phyloP scores from a whole-genome alignment of 2,329 filamentous ascomycete species.

The Colletotrichum eremochloae region DNA sequence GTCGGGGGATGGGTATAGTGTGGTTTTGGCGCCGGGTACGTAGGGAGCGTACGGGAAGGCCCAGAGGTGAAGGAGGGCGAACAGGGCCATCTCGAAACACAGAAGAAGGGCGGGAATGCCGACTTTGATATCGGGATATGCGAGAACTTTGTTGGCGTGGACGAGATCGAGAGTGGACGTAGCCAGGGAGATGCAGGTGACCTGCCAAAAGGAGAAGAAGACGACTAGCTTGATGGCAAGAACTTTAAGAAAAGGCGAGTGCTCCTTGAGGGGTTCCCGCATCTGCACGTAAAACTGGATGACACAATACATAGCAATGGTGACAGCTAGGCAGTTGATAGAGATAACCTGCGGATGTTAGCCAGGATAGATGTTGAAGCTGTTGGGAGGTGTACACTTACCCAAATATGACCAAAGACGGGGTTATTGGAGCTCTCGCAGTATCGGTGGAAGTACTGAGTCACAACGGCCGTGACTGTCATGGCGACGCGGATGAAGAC shows the following conservation, averaged over 20 bases:
- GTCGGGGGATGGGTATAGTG: constrained; percentile 63
- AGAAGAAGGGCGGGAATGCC: constrained; percentile 84
- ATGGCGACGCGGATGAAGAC: constrained; percentile 84
- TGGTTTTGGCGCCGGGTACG: constrained; percentile 57
- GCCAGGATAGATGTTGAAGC: not conserved
- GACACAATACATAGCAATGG: constrained; percentile 89
- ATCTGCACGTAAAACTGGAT: constrained; percentile 90
- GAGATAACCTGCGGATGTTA: constrained; percentile 65
- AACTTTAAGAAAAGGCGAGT: constrained; percentile 84
- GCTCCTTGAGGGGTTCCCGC: constrained; percentile 73
- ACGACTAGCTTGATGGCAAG: constrained; percentile 91
- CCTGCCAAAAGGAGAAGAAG: constrained; percentile 93
- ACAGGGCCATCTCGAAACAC: constrained; percentile 87
- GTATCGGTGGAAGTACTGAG: constrained; percentile 77
- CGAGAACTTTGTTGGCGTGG: constrained; percentile 70
- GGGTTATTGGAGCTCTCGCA: constrained; percentile 85
- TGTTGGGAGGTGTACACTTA: constrained; percentile 53
- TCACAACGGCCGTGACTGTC: constrained; percentile 82
- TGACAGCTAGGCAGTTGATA: constrained; percentile 79
- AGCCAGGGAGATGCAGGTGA: constrained; percentile 62
- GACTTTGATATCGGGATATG: constrained; percentile 82
- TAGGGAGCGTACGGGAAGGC: constrained; percentile 86
- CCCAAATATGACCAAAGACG: constrained; percentile 87
- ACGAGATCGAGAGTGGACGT: constrained; percentile 73
- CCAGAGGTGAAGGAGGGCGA: constrained; percentile 83